Percentiles rank a stretch among this genome's conserved stretches.
These are phyloP conservation scores for Triangularia setosa DNA, from an alignment of 2,329 filamentous ascomycete genomes.

Conservation along the genomic window DNA sequence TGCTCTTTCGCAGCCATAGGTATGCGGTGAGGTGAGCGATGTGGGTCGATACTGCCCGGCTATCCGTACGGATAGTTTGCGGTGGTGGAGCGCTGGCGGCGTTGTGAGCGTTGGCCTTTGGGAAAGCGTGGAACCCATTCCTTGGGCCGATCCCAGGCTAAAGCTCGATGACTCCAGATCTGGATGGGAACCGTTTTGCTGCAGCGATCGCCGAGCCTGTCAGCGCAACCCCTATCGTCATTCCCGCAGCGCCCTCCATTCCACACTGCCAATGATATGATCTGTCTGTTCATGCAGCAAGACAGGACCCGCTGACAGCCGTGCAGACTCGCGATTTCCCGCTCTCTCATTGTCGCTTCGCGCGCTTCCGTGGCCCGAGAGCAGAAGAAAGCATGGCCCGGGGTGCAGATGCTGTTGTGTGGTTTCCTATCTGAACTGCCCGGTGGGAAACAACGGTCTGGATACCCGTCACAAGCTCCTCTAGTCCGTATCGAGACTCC, in stretches of 20 bases:
- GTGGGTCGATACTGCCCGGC: not conserved
- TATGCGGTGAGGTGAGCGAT: not conserved
- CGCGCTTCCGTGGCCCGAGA: not conserved
- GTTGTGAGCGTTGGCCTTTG: conserved; percentile 1
- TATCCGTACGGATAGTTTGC: conserved; percentile 3
- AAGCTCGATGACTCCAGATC: conserved; percentile 5
- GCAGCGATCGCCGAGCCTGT: conserved; percentile 7
- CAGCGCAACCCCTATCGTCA: conserved; percentile 1
- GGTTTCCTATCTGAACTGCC: not conserved
- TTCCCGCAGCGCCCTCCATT: not conserved
- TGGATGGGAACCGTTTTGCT: conserved; percentile 6
- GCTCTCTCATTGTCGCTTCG: not conserved
- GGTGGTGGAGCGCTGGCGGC: conserved; percentile 3
- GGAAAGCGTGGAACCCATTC: not conserved
- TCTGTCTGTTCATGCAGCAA: not conserved
- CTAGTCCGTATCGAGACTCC: not conserved
- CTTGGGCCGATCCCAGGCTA: conserved; percentile 5
- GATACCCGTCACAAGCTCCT: not conserved
- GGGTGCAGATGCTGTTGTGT: not conserved
- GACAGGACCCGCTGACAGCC: not conserved
- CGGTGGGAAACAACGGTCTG: not conserved
- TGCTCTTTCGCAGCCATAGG: not conserved
- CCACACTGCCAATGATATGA: not conserved
- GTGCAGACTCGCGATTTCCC: not conserved
- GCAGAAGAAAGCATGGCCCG: not conserved